Evolutionary conservation across 805 yeast species (phyloP).

Genomic region (Maudiozyma saulgeensis): DNA sequence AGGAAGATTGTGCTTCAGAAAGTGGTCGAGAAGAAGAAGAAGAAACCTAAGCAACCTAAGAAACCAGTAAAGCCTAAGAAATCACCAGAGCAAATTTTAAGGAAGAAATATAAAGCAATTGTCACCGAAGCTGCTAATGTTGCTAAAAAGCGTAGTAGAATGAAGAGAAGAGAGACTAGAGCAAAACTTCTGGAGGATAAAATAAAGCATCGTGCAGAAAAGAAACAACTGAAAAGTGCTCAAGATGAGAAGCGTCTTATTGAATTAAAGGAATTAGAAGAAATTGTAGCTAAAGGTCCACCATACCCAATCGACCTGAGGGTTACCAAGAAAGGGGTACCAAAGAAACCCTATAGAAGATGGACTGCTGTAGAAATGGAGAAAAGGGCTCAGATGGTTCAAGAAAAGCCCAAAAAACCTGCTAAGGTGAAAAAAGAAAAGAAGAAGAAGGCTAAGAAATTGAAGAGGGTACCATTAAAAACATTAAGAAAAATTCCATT

Average conservation of each 20-base stretch:
- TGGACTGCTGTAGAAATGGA: slow-evolving; percentile 27
- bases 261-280: slow-evolving; percentile 24
- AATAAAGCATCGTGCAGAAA: slow-evolving; percentile 10
- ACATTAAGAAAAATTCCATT: slow-evolving; percentile 20
- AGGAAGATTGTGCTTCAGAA: slow-evolving; percentile 10
- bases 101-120: slow-evolving; percentile 15
- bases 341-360: slow-evolving; percentile 28
- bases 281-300: slow-evolving; percentile 26
- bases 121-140: slow-evolving; percentile 22
- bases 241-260: slow-evolving; percentile 14
- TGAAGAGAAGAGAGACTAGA: slow-evolving; percentile 12
- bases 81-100: slow-evolving; percentile 10
- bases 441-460: slow-evolving; percentile 13
- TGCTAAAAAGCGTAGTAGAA: slow-evolving; percentile 19
- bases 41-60: slow-evolving; percentile 1
- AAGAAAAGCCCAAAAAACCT: slow-evolving; percentile 9
- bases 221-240: slow-evolving; percentile 14
- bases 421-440: slow-evolving; percentile 16
- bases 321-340: slow-evolving; percentile 25
- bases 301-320: slow-evolving; percentile 27
- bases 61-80: slow-evolving; percentile 10
- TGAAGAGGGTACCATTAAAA: slow-evolving; percentile 20
- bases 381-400: slow-evolving; percentile 16
- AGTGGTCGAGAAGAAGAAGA: slow-evolving; percentile 5
- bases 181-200: slow-evolving; percentile 12